Conservation (phyloP, 805 yeast species). For the Myxozyma vanderwaltii region DNA sequence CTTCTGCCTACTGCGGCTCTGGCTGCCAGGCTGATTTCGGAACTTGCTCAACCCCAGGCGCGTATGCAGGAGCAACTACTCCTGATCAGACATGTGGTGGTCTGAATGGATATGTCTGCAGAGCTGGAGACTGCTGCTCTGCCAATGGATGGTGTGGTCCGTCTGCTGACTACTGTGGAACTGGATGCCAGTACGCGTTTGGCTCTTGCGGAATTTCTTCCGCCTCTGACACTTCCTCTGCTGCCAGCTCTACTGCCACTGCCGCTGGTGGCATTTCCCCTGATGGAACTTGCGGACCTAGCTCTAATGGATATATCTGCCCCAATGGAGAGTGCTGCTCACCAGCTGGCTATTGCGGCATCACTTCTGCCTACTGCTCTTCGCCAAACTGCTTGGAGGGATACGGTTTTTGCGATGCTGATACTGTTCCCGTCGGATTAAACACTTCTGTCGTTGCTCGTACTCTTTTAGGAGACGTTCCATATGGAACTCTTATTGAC, state of each 20-base stretch:
- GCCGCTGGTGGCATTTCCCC: neutral
- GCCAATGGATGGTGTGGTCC: conserved; percentile 24
- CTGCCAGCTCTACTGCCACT: neutral
- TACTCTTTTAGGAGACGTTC: conserved; percentile 15
- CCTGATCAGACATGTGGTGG: conserved; percentile 26
- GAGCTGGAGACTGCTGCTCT: conserved; percentile 22
- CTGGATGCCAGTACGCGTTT: conserved; percentile 23
- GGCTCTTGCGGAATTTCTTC: conserved; percentile 7
- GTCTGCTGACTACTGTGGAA: conserved; percentile 11
- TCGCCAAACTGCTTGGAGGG: conserved; percentile 20
- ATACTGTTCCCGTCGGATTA: conserved; percentile 15
- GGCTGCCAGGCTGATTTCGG: conserved; percentile 13
- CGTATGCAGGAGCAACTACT: neutral
- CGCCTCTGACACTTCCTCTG: neutral
- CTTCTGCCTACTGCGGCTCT: conserved; percentile 11
- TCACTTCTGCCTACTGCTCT: conserved; percentile 11
- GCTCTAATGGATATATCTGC: conserved; percentile 10
- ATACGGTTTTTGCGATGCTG: conserved; percentile 26
- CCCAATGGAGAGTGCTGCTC: conserved; percentile 25
- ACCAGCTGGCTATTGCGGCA: conserved; percentile 24
- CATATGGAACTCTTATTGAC: conserved; percentile 18
- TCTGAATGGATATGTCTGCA: conserved; percentile 10
- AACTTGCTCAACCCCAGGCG: neutral
- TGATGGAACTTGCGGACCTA: conserved; percentile 22
- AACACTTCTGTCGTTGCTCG: conserved; percentile 20